Percentiles rank a stretch among this genome's conserved stretches.
Conservation (phyloP, 371 early-diverging fungal species). For the Rhizopus stolonifer region DNA sequence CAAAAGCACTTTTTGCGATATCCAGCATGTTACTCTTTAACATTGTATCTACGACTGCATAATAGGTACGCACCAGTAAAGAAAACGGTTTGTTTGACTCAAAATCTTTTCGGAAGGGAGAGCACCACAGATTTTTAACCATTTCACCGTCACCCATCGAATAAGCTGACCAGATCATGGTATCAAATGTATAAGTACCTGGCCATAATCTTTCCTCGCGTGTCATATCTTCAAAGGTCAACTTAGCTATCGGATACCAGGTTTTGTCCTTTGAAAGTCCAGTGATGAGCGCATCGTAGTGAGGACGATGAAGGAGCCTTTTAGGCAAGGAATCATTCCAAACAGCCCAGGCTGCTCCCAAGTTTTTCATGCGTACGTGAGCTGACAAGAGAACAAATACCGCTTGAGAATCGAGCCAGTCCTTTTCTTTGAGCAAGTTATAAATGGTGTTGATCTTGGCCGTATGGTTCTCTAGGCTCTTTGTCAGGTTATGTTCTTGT, state of each 20-base stretch:
- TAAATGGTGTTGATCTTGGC: conserved; percentile 15
- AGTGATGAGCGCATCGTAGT: conserved; percentile 36
- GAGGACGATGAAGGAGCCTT: conserved; percentile 3
- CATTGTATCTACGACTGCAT: conserved; percentile 26
- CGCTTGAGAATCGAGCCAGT: conserved; percentile 27
- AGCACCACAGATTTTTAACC: conserved; percentile 16
- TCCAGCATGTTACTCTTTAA: conserved; percentile 12
- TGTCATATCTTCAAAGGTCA: conserved; percentile 33
- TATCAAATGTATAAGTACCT: conserved; percentile 26
- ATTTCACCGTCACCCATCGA: conserved; percentile 18
- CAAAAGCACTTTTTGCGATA: conserved; percentile 14
- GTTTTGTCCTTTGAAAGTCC: conserved; percentile 16
- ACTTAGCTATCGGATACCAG: conserved; percentile 32
- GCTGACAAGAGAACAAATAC: conserved; percentile 27
- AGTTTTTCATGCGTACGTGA: conserved; percentile 22
- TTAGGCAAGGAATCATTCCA: conserved; percentile 24
- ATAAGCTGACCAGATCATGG: conserved; percentile 31
- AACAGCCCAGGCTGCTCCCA: conserved; percentile 33
- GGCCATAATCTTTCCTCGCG: conserved; percentile 3
- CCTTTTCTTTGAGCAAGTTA: conserved; percentile 2
- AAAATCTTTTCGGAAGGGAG: conserved; percentile 3
- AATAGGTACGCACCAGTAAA: conserved; percentile 25
- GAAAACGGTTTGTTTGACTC: conserved; percentile 1
- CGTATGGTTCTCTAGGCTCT: background rate
- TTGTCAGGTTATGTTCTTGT: background rate